These are phyloP conservation scores for Rhizopogon rudus DNA, from an alignment of 768 basidiomycete species.

Conservation along the genomic window DNA sequence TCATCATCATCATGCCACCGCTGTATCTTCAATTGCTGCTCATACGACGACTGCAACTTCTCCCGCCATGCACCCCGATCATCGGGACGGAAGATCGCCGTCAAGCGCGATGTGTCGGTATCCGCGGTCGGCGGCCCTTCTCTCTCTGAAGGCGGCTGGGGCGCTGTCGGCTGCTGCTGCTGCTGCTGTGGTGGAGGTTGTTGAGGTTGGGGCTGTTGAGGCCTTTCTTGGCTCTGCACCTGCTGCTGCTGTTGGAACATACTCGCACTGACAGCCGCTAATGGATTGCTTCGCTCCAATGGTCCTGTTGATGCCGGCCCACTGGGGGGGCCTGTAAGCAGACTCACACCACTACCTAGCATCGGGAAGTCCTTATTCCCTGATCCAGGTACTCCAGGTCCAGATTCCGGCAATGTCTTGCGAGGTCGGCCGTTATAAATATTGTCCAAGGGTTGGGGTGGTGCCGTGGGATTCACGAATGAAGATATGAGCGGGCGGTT, in stretches of 20 bases:
- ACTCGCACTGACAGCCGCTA: constrained; percentile 27
- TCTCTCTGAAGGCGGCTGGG: constrained; percentile 7
- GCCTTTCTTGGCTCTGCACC: constrained; percentile 20
- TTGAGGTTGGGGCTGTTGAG: constrained; percentile 36
- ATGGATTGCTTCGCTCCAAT: constrained; percentile 48
- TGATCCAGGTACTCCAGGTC: constrained; percentile 12
- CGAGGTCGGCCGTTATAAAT: constrained; percentile 79
- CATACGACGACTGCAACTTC: constrained; percentile 61
- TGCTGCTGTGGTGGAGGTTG: constrained; percentile 25
- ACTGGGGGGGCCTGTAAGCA: constrained; percentile 48
- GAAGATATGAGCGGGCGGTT: constrained; percentile 64
- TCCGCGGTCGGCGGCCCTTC: constrained; percentile 10
- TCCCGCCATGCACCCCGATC: constrained; percentile 86
- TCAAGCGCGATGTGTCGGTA: constrained; percentile 29
- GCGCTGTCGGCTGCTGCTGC: constrained; percentile 5
- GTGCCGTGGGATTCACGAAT: constrained; percentile 12
- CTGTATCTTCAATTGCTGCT: constrained; percentile 28
- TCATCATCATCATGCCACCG: constrained; percentile 44
- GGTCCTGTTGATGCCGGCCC: constrained; percentile 42
- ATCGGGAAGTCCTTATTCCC: constrained; percentile 58
- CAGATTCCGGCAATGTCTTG: constrained; percentile 68
- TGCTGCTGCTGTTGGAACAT: constrained; percentile 36
- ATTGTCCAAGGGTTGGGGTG: constrained; percentile 53
- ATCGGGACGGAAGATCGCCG: constrained; percentile 85
- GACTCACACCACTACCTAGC: constrained; percentile 47